Percentiles rank a stretch among this genome's conserved stretches.
Evolutionary conservation across 495 filamentous ascomycete species (phyloP).

Genomic region (Amorphotheca resinae): DNA sequence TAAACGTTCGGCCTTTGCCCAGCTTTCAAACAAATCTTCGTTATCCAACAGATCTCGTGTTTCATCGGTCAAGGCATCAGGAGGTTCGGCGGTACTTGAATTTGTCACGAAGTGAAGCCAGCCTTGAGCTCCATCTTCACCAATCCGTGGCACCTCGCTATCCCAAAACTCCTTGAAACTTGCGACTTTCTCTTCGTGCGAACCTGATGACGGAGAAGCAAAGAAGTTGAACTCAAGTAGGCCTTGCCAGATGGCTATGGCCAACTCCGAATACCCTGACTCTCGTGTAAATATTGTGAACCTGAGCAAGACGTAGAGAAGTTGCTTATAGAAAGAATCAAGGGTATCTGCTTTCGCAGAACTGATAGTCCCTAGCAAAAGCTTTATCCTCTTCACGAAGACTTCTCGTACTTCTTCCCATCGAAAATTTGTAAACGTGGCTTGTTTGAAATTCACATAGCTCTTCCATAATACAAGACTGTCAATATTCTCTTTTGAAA

Average conservation of each 20-base stretch:
- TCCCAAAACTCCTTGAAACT: constrained; percentile 61
- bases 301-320: constrained; percentile 63
- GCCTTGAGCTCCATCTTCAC: constrained; percentile 57
- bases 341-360: constrained; percentile 4
- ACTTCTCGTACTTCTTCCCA: constrained; percentile 48
- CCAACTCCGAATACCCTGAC: constrained; percentile 67
- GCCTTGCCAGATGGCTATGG: constrained; percentile 73
- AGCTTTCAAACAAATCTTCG: constrained; percentile 33
- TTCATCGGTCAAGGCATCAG: constrained; percentile 24
- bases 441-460: constrained; percentile 66
- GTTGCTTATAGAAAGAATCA: constrained; percentile 33
- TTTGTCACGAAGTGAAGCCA: constrained; percentile 47
- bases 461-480: constrained; percentile 57
- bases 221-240: constrained; percentile 64
- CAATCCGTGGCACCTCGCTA: constrained; percentile 66
- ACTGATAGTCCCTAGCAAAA: constrained; percentile 29
- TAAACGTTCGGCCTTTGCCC: constrained; percentile 48
- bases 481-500: constrained; percentile 42
- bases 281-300: constrained; percentile 62
- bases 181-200: constrained; percentile 5
- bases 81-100: constrained; percentile 21
- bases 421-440: constrained; percentile 51
- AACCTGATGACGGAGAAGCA: constrained; percentile 26
- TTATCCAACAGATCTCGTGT: constrained; percentile 20
- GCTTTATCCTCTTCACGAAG: constrained; percentile 43